Conservation (phyloP, 768 basidiomycete genomes). For the Phallus indusiatus region DNA sequence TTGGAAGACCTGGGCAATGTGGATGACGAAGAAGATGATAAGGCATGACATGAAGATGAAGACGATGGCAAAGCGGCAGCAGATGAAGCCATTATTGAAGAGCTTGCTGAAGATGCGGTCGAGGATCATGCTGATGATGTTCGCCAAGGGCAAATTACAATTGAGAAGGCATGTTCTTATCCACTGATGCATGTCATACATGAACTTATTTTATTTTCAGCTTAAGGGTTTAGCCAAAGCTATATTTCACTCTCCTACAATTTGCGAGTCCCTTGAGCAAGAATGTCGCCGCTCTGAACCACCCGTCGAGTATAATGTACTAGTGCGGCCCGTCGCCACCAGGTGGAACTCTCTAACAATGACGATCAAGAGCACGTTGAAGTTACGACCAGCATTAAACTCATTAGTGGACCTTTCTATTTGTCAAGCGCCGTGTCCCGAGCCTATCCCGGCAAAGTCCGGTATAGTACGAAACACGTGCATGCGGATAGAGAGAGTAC, state of each 20-base stretch:
- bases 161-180: conserved; percentile 8
- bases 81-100: background rate
- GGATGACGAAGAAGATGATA: conserved; percentile 5
- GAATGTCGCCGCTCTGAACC: too few species aligned
- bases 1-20: too few species aligned
- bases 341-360: conserved; percentile 18
- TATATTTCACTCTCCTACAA: conserved; percentile 8
- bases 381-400: conserved; percentile 12
- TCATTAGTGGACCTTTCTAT: conserved; percentile 8
- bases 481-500: too few species aligned
- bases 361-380: conserved; percentile 12
- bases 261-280: conserved; percentile 8
- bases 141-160: background rate
- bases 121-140: background rate
- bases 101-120: background rate
- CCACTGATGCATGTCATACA: background rate
- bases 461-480: too few species aligned
- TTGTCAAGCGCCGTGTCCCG: background rate
- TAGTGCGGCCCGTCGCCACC: conserved; percentile 15
- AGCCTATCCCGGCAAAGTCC: too few species aligned
- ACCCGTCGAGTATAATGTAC: conserved; percentile 2
- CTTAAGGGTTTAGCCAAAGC: conserved; percentile 10
- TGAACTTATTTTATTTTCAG: background rate
- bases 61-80: conserved; percentile 2
- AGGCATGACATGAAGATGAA: conserved; percentile 2